phyloP scores from a whole-genome alignment of 768 basidiomycete genomes.

The Cystofilobasidium ferigula region DNA sequence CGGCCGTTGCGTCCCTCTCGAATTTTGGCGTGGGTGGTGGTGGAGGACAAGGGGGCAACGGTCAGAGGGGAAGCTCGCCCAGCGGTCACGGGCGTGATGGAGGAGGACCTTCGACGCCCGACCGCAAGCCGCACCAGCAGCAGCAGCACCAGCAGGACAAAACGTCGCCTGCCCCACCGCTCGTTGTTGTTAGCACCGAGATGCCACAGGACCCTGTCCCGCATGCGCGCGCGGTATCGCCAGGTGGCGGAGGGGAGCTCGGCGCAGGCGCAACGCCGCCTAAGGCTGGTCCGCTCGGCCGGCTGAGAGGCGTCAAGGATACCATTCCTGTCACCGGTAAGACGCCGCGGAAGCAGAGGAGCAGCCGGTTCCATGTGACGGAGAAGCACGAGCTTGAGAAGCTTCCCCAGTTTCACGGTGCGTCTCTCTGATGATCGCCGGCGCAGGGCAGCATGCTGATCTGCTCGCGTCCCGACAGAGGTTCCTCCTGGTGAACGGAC shows the following conservation, averaged over 20 bases:
- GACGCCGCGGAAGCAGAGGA: slow-evolving; percentile 84
- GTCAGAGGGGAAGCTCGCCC: no score
- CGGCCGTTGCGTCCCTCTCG: slow-evolving; percentile 12
- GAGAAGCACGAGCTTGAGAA: slow-evolving; percentile 95
- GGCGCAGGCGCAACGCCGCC: slow-evolving; percentile 35
- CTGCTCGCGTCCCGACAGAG: slow-evolving; percentile 46
- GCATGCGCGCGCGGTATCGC: slow-evolving; percentile 27
- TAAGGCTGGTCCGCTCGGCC: slow-evolving; percentile 38
- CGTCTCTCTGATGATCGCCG: slow-evolving; percentile 18
- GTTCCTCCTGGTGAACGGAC: slow-evolving; percentile 77
- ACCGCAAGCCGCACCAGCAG: slow-evolving; percentile 9
- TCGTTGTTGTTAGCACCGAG: slow-evolving; percentile 39
- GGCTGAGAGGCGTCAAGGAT: slow-evolving; percentile 59
- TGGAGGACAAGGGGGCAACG: neutral
- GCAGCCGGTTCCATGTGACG: slow-evolving; percentile 88
- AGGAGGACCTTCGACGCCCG: slow-evolving; percentile 17
- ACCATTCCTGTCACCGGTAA: slow-evolving; percentile 94
- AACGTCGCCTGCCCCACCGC: slow-evolving; percentile 37
- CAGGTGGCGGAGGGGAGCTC: slow-evolving; percentile 1
- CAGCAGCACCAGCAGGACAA: neutral
- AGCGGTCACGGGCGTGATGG: neutral
- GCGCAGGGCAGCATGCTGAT: no score
- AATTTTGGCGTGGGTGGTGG: slow-evolving; percentile 1
- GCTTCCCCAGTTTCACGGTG: slow-evolving; percentile 63
- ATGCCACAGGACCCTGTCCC: slow-evolving; percentile 41